Conservation (phyloP, 306 rosid genomes). For the Citrullus colocynthis region DNA sequence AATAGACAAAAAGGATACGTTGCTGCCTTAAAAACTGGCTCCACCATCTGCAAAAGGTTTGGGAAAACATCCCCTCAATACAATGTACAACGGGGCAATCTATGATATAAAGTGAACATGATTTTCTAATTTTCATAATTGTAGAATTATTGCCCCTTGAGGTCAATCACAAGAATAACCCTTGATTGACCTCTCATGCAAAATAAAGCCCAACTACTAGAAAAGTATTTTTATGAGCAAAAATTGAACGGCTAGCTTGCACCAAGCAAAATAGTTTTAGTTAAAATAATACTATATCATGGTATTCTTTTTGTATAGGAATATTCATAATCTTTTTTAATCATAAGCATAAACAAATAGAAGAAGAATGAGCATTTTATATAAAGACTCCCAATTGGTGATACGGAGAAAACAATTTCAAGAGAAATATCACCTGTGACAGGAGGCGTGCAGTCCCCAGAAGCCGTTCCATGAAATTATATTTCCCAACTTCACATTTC, state of each 20-base stretch:
- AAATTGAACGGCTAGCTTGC: neutral
- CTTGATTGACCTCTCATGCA: neutral
- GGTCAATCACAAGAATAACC: neutral
- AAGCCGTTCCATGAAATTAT: conserved; percentile 69
- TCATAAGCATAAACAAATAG: neutral
- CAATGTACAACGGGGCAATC: neutral
- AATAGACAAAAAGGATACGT: conserved; percentile 46
- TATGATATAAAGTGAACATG: neutral
- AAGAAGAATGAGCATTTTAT: neutral
- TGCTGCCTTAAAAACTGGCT: conserved; percentile 80
- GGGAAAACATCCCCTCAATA: neutral
- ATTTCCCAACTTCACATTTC: conserved; percentile 43
- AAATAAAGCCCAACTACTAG: neutral
- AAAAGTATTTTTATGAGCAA: neutral
- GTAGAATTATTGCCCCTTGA: neutral
- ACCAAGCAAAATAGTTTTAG: neutral
- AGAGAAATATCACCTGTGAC: conserved; percentile 37
- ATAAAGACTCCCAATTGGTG: neutral
- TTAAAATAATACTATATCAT: neutral
- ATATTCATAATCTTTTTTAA: neutral
- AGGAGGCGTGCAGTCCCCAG: conserved; percentile 67
- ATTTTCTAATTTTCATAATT: neutral
- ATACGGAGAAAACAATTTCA: conserved; percentile 1
- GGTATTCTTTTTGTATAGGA: neutral
- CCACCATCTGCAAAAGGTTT: conserved; percentile 69